Base-by-base conservation (phyloP, 352 stramenopile species). In the Pythium insidiosum region DNA sequence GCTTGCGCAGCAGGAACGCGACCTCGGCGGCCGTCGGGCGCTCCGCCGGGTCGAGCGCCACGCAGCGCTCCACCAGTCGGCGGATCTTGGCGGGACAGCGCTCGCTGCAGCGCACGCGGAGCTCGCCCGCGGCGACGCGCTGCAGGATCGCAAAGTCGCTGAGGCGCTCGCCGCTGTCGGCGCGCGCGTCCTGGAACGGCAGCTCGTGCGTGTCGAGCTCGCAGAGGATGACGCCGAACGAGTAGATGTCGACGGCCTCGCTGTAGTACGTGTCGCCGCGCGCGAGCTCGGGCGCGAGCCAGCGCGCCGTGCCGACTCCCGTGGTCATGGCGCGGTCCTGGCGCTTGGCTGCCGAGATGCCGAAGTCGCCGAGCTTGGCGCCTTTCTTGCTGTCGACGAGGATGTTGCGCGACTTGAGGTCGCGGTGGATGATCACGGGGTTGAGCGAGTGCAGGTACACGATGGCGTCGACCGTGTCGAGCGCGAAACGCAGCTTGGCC, bases 341-440 rank as follows among this genome's bases (percentile, higher is more conserved):
- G 22, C 68, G 58, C 43, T 82, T 80, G 22, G 63, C 58, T 4
- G 68, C 60, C 20, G 73, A 83, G 11, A 84, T 72, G 6, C 73
- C 73, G 53, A 86, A 86, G 54, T 86, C 73, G 37, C 58, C 68
- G 13, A 86, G 52, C 43, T 86, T 86, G 23, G 73, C 73, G 16
- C 66, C 66, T 34, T 80, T 81, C 46, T 67, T 71, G 6, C 60
- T 61, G 47, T 83, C 68, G 10, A 86, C 48, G 15, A 86, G 53
- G 37, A 86, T 69, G 58, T 86, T 86, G 43, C 73, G 70, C n/a
- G 66, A 80, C 43, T 85, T 83, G 44, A 85, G 66, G 48, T 85
- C 73, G 24, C 73, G 69, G 45, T 85, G 73, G 51, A 85, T 79
- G 55, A 85, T 81, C 29, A 78, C 51, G 28, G 68, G 68, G 10